Evolutionary conservation across 1,284 basidiomycete genomes (phyloP).

Genomic region (Xerocomus nothofagi): DNA sequence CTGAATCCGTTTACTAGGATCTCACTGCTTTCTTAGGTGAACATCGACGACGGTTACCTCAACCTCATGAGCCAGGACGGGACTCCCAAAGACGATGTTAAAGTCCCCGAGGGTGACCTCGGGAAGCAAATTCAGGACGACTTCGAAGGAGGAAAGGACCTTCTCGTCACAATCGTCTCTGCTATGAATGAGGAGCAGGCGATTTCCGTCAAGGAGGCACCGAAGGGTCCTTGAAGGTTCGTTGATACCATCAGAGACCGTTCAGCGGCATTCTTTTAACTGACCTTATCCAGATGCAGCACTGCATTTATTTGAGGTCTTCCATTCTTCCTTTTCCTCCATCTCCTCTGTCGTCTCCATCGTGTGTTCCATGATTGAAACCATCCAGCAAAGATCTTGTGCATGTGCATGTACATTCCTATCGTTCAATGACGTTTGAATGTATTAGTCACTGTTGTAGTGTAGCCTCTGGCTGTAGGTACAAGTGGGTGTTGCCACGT

Average conservation of each 20-base stretch:
- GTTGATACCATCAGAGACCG: slow-evolving; percentile 1
- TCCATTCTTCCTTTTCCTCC: slow-evolving; percentile 3
- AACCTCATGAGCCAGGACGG: slow-evolving; percentile 93
- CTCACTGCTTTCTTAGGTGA: slow-evolving; percentile 50
- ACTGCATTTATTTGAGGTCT: slow-evolving; percentile 21
- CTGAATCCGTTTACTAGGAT: slow-evolving; percentile 2
- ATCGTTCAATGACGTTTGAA: slow-evolving; percentile 28
- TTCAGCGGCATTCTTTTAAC: not conserved
- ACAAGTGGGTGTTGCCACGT: slow-evolving; percentile 5
- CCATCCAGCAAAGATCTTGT: slow-evolving; percentile 22
- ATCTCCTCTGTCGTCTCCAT: slow-evolving; percentile 6
- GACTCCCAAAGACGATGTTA: slow-evolving; percentile 91
- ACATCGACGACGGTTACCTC: slow-evolving; percentile 90
- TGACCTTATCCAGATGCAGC: not conserved
- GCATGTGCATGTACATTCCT: slow-evolving; percentile 31
- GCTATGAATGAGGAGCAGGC: slow-evolving; percentile 95
- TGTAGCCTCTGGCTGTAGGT: slow-evolving; percentile 26
- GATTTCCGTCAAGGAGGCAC: slow-evolving; percentile 84
- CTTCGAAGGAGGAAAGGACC: slow-evolving; percentile 89
- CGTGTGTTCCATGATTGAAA: slow-evolving; percentile 15
- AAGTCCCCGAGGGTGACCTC: slow-evolving; percentile 84
- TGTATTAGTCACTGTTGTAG: slow-evolving; percentile 31
- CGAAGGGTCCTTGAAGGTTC: slow-evolving; percentile 51
- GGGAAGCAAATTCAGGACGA: slow-evolving; percentile 72
- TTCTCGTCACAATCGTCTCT: slow-evolving; percentile 85